Percentiles rank a stretch among this genome's conserved stretches.
Conservation (phyloP, 2,329 filamentous ascomycete genomes). For the Bretziella fagacearum region DNA sequence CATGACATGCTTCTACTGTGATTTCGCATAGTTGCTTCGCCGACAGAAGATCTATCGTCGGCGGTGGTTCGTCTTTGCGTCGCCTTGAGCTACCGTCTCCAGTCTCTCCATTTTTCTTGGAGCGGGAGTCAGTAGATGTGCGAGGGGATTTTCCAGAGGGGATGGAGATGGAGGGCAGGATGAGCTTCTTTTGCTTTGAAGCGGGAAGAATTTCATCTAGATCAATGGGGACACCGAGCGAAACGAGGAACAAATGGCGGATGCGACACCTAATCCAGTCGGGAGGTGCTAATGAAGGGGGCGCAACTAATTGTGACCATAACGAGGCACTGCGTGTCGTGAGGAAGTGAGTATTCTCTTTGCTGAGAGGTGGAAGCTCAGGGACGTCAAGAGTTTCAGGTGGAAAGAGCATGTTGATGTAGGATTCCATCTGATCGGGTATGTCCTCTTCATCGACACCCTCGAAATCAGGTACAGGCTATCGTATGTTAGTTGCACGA, state of each 20-base stretch:
- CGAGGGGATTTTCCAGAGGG: slow-evolving; percentile 36
- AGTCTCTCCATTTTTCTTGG: slow-evolving; percentile 32
- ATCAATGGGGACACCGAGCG: slow-evolving; percentile 86
- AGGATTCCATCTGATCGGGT: slow-evolving; percentile 42
- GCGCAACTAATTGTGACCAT: slow-evolving; percentile 91
- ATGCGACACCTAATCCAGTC: slow-evolving; percentile 97
- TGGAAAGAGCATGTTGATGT: slow-evolving; percentile 50
- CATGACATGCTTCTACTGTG: slow-evolving; percentile 65
- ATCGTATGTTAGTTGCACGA: slow-evolving; percentile 12
- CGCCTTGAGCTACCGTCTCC: slow-evolving; percentile 22
- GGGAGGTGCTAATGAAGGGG: slow-evolving; percentile 82
- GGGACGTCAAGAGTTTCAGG: slow-evolving; percentile 36
- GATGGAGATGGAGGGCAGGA: slow-evolving; percentile 77
- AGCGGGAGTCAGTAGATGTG: slow-evolving; percentile 37
- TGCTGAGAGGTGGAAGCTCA: slow-evolving; percentile 32
- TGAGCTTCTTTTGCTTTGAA: slow-evolving; percentile 93
- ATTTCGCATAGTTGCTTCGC: slow-evolving; percentile 66
- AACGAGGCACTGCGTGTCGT: slow-evolving; percentile 77
- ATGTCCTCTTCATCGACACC: slow-evolving; percentile 45
- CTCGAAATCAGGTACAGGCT: slow-evolving; percentile 54
- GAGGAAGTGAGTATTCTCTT: slow-evolving; percentile 52
- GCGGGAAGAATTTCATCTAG: slow-evolving; percentile 93
- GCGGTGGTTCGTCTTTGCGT: slow-evolving; percentile 46
- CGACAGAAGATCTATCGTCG: slow-evolving; percentile 61
- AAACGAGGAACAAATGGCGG: slow-evolving; percentile 84